Evolutionary conservation across 805 yeast genomes (phyloP).

Genomic region (Sporopachydermia lactativora): DNA sequence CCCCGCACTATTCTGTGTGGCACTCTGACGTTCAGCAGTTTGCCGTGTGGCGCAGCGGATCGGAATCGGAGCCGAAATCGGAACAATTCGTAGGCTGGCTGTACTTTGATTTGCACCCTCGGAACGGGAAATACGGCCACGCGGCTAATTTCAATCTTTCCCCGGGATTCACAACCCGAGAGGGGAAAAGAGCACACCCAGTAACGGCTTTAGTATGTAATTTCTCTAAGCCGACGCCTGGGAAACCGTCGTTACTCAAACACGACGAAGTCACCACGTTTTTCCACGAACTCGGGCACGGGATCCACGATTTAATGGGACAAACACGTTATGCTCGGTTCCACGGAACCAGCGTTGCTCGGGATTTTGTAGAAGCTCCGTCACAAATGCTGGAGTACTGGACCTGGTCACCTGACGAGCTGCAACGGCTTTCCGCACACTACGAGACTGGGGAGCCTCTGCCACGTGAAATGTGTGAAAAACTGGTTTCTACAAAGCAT

Average conservation of each 20-base stretch:
- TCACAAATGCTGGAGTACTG: constrained; percentile 82
- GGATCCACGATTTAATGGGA: constrained; percentile 67
- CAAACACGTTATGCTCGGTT: constrained; percentile 50
- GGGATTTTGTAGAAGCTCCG: constrained; percentile 89
- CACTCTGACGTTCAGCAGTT: constrained; percentile 65
- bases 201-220: constrained; percentile 74
- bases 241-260: constrained; percentile 60
- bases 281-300: constrained; percentile 86
- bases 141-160: constrained; percentile 70
- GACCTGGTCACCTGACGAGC: constrained; percentile 62
- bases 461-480: constrained; percentile 39
- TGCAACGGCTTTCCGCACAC: constrained; percentile 49
- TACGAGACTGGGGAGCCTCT: constrained; percentile 46
- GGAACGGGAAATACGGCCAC: constrained; percentile 79
- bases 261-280: constrained; percentile 72
- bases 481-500: constrained; percentile 50
- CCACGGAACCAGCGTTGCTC: constrained; percentile 63
- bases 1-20: constrained; percentile 40
- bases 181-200: constrained; percentile 42
- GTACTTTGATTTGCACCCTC: constrained; percentile 70
- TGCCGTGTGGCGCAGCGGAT: constrained; percentile 55
- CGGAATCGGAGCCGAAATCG: constrained; percentile 27
- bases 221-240: constrained; percentile 59
- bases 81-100: constrained; percentile 68
- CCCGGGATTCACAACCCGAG: constrained; percentile 39